Percentiles rank a stretch among this genome's conserved stretches.
phyloP scores from a whole-genome alignment of 768 basidiomycete species.

The Amanita exitialis region DNA sequence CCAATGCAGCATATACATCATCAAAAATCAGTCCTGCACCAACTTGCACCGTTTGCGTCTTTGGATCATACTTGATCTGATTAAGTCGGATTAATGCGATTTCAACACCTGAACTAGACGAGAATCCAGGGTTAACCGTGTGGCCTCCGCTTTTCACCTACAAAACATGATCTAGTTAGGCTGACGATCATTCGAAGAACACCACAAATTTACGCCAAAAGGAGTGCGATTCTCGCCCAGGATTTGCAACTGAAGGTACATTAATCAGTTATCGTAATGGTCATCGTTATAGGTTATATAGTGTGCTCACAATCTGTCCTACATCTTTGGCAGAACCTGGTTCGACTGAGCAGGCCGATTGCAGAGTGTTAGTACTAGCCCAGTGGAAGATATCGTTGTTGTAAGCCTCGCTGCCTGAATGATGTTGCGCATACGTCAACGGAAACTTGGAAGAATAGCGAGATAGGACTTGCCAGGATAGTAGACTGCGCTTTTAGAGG shows the following conservation, averaged over 20 bases:
- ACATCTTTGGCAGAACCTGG: conserved; percentile 3
- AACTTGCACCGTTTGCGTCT: conserved; percentile 18
- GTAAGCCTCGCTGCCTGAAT: background rate
- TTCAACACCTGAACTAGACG: conserved; percentile 39
- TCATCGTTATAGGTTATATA: too few relatives aligned
- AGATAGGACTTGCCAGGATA: background rate
- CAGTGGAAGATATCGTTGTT: background rate
- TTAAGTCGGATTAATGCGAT: conserved; percentile 33
- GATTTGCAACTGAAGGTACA: background rate
- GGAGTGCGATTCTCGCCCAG: background rate
- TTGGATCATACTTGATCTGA: conserved; percentile 22
- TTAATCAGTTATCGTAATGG: background rate
- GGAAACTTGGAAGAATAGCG: too few relatives aligned
- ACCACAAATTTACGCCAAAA: background rate
- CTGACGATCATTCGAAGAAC: background rate
- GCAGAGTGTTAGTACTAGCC: background rate
- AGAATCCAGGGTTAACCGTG: conserved; percentile 32
- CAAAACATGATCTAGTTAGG: background rate
- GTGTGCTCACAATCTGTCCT: background rate
- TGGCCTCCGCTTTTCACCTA: conserved; percentile 46
- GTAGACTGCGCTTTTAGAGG: background rate
- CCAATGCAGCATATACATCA: conserved; percentile 33
- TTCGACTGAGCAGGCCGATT: conserved; percentile 2
- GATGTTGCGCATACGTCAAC: background rate
- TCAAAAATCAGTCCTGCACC: conserved; percentile 38